These are phyloP conservation scores for Dactylis glomerata DNA, from an alignment of 176 grass and related monocot genomes.

Conservation along the genomic window DNA sequence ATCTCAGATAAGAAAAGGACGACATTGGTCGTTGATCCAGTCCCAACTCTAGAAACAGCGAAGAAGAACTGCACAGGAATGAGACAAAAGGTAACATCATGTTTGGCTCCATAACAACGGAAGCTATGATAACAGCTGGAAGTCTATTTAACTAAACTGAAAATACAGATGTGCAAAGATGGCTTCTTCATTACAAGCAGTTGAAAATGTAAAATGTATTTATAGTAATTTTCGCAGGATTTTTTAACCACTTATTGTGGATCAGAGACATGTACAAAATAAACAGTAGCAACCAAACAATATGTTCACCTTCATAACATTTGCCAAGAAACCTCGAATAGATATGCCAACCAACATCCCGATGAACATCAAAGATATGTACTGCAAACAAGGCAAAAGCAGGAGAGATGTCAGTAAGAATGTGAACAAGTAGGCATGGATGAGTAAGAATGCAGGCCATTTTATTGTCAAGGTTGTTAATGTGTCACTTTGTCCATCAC, in stretches of 20 bases:
- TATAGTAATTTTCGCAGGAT: neutral
- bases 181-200: neutral
- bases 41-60: conserved; percentile 95
- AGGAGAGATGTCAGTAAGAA: conserved; percentile 23
- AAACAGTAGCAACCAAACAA: neutral
- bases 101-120: neutral
- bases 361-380: conserved; percentile 98
- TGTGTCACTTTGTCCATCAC: neutral
- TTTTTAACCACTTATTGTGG: neutral
- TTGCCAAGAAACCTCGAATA: conserved; percentile 91
- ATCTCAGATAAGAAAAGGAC: conserved; percentile 98
- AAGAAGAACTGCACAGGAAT: conserved; percentile 87
- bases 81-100: neutral
- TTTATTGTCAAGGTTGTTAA: neutral
- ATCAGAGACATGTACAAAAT: neutral
- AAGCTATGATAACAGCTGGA: neutral
- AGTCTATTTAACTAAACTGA: neutral
- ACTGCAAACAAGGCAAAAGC: conserved; percentile 44
- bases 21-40: conserved; percentile 89
- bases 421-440: conserved; percentile 4
- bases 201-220: neutral
- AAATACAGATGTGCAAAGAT: neutral
- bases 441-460: neutral
- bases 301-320: conserved; percentile 86
- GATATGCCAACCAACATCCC: conserved; percentile 98